Base-by-base conservation (phyloP, 2,329 filamentous ascomycete genomes). In the Fusarium piperis region DNA sequence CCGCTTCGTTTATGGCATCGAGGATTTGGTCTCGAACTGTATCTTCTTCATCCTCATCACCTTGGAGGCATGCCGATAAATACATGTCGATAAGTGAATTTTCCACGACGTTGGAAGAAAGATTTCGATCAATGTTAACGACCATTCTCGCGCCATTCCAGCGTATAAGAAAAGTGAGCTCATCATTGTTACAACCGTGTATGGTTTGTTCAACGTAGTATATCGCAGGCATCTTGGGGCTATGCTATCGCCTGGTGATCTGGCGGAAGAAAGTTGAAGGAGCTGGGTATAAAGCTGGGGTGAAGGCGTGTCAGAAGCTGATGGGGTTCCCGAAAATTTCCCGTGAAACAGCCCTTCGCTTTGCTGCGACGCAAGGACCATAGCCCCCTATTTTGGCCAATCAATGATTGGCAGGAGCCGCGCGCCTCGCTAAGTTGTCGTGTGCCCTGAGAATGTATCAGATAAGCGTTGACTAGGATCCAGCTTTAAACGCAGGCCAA, bases 11-110 rank as follows among this genome's bases (percentile, higher is more conserved):
- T 15, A 55, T 55, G 46, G 15, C 59, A 55, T 55, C 44, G n/a
- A 62, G 35, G 12, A 62, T 6, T 32, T 62, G 11, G 16, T 44
- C 48, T 55, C 23, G 46, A 55, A 44, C 36, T 41, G 12, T 35
- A 44, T 55, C 23, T 32, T 53, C 36, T 55, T 55, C 48, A 30
- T 55, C 59, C 36, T 53, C 36, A 55, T 62, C 36, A 18, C 18
- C 35, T 9, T 26, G 15, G 35, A 55, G 36, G 59, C 33, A 55
- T 41, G 48, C 59, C 11, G 46, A 23, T 4, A 26, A 30, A 32
- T 62, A 62, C 23, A 44, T 62, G 23, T 62, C 26, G 33, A 62
- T 44, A 33, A 55, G 36, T 15, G n/a, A 18, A 20, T 62, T 62
- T 20, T 55, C 36, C 16, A 35, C 28, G 13, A 33, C 32, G 36